Evolutionary conservation across 371 early-diverging fungal genomes (phyloP).

Genomic region (Furculomyces boomerangus): DNA sequence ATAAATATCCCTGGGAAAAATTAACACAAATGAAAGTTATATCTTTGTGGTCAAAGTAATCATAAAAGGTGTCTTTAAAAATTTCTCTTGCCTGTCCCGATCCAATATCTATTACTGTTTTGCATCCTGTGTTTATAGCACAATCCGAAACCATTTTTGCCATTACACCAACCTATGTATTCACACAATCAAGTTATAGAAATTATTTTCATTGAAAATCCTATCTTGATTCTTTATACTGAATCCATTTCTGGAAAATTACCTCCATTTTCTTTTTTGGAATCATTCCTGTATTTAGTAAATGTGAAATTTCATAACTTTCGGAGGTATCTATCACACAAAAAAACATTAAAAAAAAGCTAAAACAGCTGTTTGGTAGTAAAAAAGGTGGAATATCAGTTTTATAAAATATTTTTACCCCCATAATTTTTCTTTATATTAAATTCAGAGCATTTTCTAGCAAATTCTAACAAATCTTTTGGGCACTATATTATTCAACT

Average conservation of each 20-base stretch:
- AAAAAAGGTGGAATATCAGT: too few species aligned
- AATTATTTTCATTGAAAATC: not conserved
- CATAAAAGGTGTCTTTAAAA: not conserved
- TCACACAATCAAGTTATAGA: not conserved
- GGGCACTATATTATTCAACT: too few species aligned
- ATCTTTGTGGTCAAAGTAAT: not conserved
- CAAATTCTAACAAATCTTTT: too few species aligned
- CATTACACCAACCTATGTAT: not conserved
- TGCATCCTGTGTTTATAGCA: not conserved
- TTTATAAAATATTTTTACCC: too few species aligned
- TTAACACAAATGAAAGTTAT: not conserved
- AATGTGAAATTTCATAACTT: too few species aligned
- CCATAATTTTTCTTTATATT: too few species aligned
- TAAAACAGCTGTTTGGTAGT: too few species aligned
- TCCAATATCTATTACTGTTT: not conserved
- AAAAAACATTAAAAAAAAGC: too few species aligned
- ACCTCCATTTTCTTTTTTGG: not conserved
- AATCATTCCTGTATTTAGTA: too few species aligned
- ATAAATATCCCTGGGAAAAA: slow-evolving; percentile 47
- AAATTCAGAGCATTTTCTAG: too few species aligned
- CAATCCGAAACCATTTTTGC: not conserved
- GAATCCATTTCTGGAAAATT: not conserved
- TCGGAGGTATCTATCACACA: too few species aligned
- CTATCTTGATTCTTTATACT: not conserved
- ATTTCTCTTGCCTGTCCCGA: not conserved